Conservation (phyloP, 1,284 basidiomycete genomes). For the Naganishia sp. region DNA sequence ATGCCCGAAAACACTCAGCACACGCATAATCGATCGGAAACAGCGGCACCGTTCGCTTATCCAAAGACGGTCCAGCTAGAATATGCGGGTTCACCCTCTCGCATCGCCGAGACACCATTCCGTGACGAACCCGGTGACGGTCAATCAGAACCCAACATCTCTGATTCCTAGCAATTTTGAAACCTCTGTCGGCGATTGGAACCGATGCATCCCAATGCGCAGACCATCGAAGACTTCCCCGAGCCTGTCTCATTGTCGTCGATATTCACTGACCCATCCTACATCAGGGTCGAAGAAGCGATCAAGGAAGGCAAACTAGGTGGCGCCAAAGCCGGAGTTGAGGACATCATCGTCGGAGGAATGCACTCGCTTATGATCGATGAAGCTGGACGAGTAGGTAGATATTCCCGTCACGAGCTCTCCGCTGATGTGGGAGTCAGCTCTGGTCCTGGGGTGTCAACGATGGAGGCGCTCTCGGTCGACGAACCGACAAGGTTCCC, state of each 20-base stretch:
- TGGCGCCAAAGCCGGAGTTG: constrained; percentile 64
- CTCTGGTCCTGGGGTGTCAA: constrained; percentile 88
- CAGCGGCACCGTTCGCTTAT: too few species aligned
- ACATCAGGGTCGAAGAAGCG: constrained; percentile 50
- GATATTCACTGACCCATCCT: neutral
- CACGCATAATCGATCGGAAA: too few species aligned
- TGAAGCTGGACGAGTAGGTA: constrained; percentile 74
- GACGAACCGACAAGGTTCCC: constrained; percentile 69
- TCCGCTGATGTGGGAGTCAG: constrained; percentile 52
- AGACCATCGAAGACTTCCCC: neutral
- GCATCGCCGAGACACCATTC: neutral
- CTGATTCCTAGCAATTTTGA: neutral
- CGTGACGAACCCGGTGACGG: neutral
- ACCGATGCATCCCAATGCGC: too few species aligned
- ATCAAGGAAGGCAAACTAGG: constrained; percentile 55
- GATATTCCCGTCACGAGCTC: neutral
- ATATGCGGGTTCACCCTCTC: neutral
- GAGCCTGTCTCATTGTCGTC: neutral
- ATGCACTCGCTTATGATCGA: constrained; percentile 83
- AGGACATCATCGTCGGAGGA: constrained; percentile 70
- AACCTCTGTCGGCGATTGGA: neutral
- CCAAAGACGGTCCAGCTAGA: too few species aligned
- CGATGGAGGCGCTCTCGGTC: constrained; percentile 88
- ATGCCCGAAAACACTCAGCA: too few species aligned
- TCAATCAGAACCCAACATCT: too few species aligned